A percentile compares a stretch with the other conserved stretches of the same genome.
phyloP scores from a whole-genome alignment of 1,284 basidiomycete genomes.

The Boletus sp. region DNA sequence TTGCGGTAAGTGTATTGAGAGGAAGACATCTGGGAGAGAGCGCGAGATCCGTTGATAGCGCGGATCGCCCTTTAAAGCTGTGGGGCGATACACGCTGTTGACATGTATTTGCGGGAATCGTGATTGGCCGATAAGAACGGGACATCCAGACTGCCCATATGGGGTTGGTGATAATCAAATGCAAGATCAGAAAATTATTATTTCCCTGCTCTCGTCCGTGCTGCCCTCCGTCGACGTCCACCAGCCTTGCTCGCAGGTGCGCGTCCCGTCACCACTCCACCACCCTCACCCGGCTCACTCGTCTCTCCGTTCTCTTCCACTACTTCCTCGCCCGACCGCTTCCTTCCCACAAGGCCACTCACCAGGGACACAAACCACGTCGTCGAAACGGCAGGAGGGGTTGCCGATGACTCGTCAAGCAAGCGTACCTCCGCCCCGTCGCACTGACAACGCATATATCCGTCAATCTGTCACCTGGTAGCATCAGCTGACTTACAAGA shows the following conservation, averaged over 20 bases:
- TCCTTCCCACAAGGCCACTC: conserved; percentile 26
- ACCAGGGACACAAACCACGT: conserved; percentile 53
- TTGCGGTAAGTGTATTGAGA: conserved; percentile 51
- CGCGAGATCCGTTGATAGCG: neutral
- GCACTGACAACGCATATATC: conserved; percentile 32
- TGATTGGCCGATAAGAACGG: conserved; percentile 34
- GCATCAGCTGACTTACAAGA: conserved; percentile 50
- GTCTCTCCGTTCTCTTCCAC: conserved; percentile 18
- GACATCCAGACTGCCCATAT: too few relatives aligned
- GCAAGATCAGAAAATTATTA: conserved; percentile 12
- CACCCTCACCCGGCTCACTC: conserved; percentile 23
- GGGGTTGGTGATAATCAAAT: neutral
- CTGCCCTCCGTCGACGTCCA: conserved; percentile 55
- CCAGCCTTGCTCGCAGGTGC: conserved; percentile 47
- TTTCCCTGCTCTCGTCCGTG: conserved; percentile 33
- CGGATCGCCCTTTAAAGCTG: conserved; percentile 23
- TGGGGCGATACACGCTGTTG: conserved; percentile 20
- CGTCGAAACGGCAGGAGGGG: conserved; percentile 41
- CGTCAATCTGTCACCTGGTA: conserved; percentile 13
- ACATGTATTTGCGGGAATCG: conserved; percentile 20
- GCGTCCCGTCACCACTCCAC: conserved; percentile 32
- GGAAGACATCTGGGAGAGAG: conserved; percentile 23
- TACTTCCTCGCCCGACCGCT: conserved; percentile 1
- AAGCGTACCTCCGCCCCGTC: conserved; percentile 51
- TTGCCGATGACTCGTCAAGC: conserved; percentile 47